A percentile compares a stretch with the other conserved stretches of the same genome.
Evolutionary conservation across 495 filamentous ascomycete genomes (phyloP).

Genomic region (Penicillium canariense): DNA sequence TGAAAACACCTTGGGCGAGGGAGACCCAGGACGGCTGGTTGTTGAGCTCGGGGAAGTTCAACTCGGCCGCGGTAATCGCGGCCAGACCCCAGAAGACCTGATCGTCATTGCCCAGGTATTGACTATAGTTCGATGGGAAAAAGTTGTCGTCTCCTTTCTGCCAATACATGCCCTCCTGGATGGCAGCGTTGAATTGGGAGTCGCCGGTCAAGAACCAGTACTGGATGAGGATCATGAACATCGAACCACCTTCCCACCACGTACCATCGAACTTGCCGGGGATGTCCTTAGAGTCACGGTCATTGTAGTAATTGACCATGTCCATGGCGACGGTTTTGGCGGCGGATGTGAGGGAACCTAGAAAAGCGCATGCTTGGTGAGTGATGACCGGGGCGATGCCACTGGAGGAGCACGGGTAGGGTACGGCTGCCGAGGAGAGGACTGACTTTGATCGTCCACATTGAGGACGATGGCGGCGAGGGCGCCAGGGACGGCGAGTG

Average conservation of each 20-base stretch:
- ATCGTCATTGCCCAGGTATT: conserved; percentile 64
- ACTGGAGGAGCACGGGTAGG: neutral
- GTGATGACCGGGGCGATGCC: neutral
- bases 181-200: conserved; percentile 61
- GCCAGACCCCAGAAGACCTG: conserved; percentile 81
- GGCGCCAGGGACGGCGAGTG: conserved; percentile 26
- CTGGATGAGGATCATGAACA: conserved; percentile 72
- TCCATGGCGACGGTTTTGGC: conserved; percentile 61
- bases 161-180: conserved; percentile 60
- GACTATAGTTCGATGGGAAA: conserved; percentile 54
- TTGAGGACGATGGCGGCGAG: conserved; percentile 35
- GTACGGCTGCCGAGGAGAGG: neutral
- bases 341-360: conserved; percentile 59
- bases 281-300: conserved; percentile 57
- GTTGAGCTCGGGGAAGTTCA: conserved; percentile 64
- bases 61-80: conserved; percentile 70
- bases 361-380: neutral
- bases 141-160: conserved; percentile 69
- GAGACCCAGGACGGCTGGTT: conserved; percentile 59
- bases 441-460: conserved; percentile 34
- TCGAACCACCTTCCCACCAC: conserved; percentile 76
- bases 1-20: conserved; percentile 60
- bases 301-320: conserved; percentile 64
- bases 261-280: conserved; percentile 63
- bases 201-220: conserved; percentile 80